Percentiles rank a stretch among this genome's conserved stretches.
These are phyloP conservation scores for Leucaena leucocephala DNA, from an alignment of 306 rosid genomes.

Conservation along the genomic window DNA sequence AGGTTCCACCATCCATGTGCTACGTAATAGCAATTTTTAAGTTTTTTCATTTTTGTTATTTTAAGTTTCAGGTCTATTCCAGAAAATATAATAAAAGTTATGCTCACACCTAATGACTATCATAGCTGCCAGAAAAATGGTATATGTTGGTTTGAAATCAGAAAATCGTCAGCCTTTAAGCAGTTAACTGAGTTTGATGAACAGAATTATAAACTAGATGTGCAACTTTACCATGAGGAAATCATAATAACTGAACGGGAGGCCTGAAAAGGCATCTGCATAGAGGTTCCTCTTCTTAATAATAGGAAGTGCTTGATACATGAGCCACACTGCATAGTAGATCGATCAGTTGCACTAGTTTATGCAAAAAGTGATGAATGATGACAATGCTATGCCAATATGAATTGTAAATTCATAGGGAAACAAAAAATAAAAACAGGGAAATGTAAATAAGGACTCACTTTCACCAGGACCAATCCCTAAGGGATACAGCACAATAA, in stretches of 20 bases:
- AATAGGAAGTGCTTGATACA: slow-evolving; percentile 84
- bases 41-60: neutral
- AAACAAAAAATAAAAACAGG: neutral
- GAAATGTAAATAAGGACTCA: slow-evolving; percentile 53
- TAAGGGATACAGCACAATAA: slow-evolving; percentile 76
- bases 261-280: slow-evolving; percentile 52
- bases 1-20: slow-evolving; percentile 7
- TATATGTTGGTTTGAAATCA: neutral
- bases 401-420: slow-evolving; percentile 27
- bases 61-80: neutral
- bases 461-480: slow-evolving; percentile 89
- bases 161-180: neutral
- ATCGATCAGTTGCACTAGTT: slow-evolving; percentile 38
- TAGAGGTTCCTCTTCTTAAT: slow-evolving; percentile 65
- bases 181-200: neutral
- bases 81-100: neutral
- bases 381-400: slow-evolving; percentile 10
- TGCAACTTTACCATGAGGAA: slow-evolving; percentile 64
- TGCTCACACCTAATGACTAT: neutral
- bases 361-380: neutral
- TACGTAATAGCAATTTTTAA: neutral
- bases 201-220: neutral
- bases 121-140: neutral
- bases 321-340: slow-evolving; percentile 70
- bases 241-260: slow-evolving; percentile 73